Conservation (phyloP, 371 early-diverging fungal species). For the Zancudomyces culisetae region DNA sequence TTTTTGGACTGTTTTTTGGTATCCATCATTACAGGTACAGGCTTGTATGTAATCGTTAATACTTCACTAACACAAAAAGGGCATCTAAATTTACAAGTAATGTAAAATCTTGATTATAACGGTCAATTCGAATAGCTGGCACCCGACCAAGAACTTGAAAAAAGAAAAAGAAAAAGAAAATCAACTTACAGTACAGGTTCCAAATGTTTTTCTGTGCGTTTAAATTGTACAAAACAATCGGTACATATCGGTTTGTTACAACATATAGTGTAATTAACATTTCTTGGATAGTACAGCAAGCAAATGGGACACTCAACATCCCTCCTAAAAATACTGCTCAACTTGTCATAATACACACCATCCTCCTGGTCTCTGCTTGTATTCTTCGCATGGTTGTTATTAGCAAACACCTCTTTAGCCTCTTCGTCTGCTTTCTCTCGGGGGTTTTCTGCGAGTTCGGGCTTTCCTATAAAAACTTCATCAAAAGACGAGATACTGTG, state of each 20-base stretch:
- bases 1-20: neutral
- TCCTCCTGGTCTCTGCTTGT: no score
- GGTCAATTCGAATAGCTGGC: neutral
- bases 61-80: slow-evolving; percentile 75
- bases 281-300: slow-evolving; percentile 75
- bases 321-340: slow-evolving; percentile 7
- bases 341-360: neutral
- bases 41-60: slow-evolving; percentile 60
- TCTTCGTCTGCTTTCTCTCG: neutral
- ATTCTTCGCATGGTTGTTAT: neutral
- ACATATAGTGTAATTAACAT: slow-evolving; percentile 83
- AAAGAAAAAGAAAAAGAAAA: neutral
- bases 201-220: slow-evolving; percentile 43
- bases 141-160: neutral
- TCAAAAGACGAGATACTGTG: neutral
- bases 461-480: neutral
- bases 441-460: no score
- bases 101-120: neutral
- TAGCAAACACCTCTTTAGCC: neutral
- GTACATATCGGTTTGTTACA: slow-evolving; percentile 90
- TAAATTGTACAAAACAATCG: slow-evolving; percentile 85
- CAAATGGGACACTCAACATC: slow-evolving; percentile 86
- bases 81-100: slow-evolving; percentile 29
- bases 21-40: slow-evolving; percentile 8
- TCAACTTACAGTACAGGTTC: neutral